Percentiles rank a stretch among this genome's conserved stretches.
Evolutionary conservation across 2,329 filamentous ascomycete genomes (phyloP).

Genomic region (Pyrenophora tritici-repentis): DNA sequence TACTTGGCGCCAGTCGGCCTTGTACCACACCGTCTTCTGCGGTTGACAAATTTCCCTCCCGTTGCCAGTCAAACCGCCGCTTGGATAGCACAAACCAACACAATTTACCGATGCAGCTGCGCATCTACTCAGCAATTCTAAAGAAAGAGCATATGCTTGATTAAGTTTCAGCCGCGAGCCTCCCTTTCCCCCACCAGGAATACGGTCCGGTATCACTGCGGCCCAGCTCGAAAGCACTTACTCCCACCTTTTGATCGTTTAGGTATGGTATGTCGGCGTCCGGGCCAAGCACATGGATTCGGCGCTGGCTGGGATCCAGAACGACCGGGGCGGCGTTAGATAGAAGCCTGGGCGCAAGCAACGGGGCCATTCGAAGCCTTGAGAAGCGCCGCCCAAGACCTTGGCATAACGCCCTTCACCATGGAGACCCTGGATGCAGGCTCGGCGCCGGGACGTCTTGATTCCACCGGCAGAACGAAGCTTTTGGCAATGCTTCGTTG

Average conservation of each 20-base stretch:
- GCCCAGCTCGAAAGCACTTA: slow-evolving; percentile 18
- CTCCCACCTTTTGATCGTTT: slow-evolving; percentile 16
- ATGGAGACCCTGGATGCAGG: slow-evolving; percentile 26
- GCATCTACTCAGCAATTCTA: not conserved
- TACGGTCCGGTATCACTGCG: slow-evolving; percentile 19
- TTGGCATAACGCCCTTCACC: slow-evolving; percentile 37
- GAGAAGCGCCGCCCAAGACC: slow-evolving; percentile 45
- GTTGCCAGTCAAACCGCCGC: not conserved
- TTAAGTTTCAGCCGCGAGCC: slow-evolving; percentile 26
- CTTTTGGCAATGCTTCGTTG: slow-evolving; percentile 23
- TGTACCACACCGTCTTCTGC: slow-evolving; percentile 28
- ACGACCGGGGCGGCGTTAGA: slow-evolving; percentile 33
- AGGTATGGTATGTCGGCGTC: slow-evolving; percentile 18
- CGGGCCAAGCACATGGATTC: slow-evolving; percentile 42
- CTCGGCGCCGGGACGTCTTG: slow-evolving; percentile 22
- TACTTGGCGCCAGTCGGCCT: slow-evolving; percentile 23
- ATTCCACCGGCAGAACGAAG: slow-evolving; percentile 28
- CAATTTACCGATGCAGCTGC: slow-evolving; percentile 6
- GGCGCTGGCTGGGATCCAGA: slow-evolving; percentile 43
- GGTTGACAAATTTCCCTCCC: slow-evolving; percentile 23
- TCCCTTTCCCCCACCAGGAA: not conserved
- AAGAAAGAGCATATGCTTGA: slow-evolving; percentile 8
- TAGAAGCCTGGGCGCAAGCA: slow-evolving; percentile 33
- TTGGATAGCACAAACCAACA: not conserved
- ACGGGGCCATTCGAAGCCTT: slow-evolving; percentile 27